phyloP scores from a whole-genome alignment of 345 rosid genomes.

The Hypericum androsaemum region DNA sequence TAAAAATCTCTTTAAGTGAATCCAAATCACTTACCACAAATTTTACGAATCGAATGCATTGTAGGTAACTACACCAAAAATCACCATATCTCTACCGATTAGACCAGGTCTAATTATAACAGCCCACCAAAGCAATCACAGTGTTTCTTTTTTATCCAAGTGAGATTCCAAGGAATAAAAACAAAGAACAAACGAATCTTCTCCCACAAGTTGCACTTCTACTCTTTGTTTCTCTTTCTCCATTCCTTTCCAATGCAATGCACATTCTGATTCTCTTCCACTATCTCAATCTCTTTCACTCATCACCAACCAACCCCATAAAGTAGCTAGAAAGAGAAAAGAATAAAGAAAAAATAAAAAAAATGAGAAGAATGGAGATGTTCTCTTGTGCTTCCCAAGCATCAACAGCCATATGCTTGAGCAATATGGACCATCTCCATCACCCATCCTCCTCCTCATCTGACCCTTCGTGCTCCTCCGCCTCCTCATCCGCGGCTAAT shows the following conservation, averaged over 20 bases:
- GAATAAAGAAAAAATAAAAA: constrained; percentile 13
- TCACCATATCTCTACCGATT: too few species aligned
- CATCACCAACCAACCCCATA: constrained; percentile 7
- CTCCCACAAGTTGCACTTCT: constrained; percentile 14
- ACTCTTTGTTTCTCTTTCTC: constrained; percentile 9
- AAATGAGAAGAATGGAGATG: constrained; percentile 41
- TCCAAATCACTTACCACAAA: too few species aligned
- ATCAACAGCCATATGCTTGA: constrained; percentile 60
- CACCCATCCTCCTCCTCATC: constrained; percentile 22
- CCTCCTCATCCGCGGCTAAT: constrained; percentile 10
- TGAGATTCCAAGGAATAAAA: constrained; percentile 10
- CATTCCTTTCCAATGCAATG: too few species aligned
- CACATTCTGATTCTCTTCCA: constrained; percentile 23
- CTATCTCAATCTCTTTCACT: constrained; percentile 9
- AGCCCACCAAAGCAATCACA: too few species aligned
- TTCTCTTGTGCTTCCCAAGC: constrained; percentile 74
- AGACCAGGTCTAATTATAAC: too few species aligned
- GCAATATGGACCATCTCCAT: constrained; percentile 26
- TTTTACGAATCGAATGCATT: too few species aligned
- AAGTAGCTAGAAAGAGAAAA: background rate
- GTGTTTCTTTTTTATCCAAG: background rate
- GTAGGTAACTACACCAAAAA: too few species aligned
- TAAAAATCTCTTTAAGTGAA: too few species aligned
- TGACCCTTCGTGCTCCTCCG: background rate
- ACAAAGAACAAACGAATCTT: constrained; percentile 10